These are phyloP conservation scores for Caloboletus inedulis DNA, from an alignment of 1,284 basidiomycete genomes.

Conservation along the genomic window DNA sequence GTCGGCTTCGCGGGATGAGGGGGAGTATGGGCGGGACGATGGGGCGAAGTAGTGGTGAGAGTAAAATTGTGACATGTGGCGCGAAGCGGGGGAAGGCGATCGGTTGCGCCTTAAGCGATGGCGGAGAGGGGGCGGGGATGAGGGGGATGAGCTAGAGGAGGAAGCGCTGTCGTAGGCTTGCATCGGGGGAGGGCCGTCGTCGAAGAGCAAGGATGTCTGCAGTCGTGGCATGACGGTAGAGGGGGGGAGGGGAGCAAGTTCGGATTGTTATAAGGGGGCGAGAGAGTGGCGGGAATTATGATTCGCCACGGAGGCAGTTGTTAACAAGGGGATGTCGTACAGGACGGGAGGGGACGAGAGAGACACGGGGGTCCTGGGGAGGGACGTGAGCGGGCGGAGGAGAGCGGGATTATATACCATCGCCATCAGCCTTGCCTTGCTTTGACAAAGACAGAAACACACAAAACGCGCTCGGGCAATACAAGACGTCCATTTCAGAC, in stretches of 20 bases:
- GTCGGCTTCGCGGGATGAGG: constrained; percentile 39
- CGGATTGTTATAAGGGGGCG: neutral
- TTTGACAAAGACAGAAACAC: constrained; percentile 28
- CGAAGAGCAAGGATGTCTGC: neutral
- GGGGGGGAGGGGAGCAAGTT: neutral
- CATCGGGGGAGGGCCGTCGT: constrained; percentile 9
- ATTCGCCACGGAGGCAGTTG: neutral
- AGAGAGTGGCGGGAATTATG: neutral
- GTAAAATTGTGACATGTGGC: constrained; percentile 7
- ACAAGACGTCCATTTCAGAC: constrained; percentile 28
- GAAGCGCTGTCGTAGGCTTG: constrained; percentile 21
- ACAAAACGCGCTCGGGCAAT: constrained; percentile 22
- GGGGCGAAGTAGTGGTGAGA: constrained; percentile 8
- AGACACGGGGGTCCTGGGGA: neutral
- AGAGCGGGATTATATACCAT: constrained; percentile 34
- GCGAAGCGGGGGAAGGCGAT: constrained; percentile 26
- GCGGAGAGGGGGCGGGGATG: constrained; percentile 19
- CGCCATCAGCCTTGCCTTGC: constrained; percentile 1
- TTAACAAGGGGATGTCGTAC: neutral
- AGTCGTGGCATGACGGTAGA: neutral
- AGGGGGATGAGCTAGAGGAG: constrained; percentile 16
- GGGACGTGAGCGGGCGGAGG: constrained; percentile 13
- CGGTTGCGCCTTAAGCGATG: constrained; percentile 24
- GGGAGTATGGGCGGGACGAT: constrained; percentile 28
- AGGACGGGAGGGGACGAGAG: neutral